phyloP scores from a whole-genome alignment of 208 protist species.

The Lotmaria passim region DNA sequence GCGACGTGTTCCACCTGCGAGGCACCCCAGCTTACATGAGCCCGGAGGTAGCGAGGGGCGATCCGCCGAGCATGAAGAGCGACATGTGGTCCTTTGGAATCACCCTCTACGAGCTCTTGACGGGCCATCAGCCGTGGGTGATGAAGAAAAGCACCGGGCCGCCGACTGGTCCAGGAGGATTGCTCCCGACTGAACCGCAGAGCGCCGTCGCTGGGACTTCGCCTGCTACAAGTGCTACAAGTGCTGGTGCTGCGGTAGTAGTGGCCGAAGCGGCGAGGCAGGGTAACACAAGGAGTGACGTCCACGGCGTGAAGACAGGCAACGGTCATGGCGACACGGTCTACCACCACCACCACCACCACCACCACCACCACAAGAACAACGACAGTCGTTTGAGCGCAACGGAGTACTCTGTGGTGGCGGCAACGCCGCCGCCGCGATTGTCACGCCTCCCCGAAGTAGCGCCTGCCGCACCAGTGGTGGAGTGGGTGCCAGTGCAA shows the following conservation, averaged over 20 bases:
- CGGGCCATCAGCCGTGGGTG: conserved; percentile 61
- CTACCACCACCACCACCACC: too few relatives aligned
- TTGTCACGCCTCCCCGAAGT: background rate
- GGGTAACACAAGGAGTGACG: background rate
- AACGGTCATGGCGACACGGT: background rate
- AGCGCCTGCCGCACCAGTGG: background rate
- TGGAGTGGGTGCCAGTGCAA: conserved; percentile 17
- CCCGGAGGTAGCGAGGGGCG: conserved; percentile 69
- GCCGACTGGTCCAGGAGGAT: background rate
- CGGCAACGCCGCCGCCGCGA: background rate
- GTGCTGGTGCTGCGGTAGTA: background rate
- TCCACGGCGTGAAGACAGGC: background rate
- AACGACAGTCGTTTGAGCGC: background rate
- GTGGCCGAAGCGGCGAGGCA: background rate
- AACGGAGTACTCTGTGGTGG: background rate
- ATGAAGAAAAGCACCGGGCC: conserved; percentile 17
- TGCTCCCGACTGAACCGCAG: background rate
- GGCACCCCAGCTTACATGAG: conserved; percentile 85
- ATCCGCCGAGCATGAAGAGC: conserved; percentile 47
- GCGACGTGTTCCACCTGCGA: conserved; percentile 65
- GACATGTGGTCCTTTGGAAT: conserved; percentile 86
- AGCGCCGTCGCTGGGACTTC: too few relatives aligned
- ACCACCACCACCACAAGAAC: background rate
- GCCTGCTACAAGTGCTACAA: too few relatives aligned
- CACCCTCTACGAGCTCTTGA: conserved; percentile 72